Evolutionary conservation across 768 basidiomycete species (phyloP).

Genomic region (Tremella mesenterica): DNA sequence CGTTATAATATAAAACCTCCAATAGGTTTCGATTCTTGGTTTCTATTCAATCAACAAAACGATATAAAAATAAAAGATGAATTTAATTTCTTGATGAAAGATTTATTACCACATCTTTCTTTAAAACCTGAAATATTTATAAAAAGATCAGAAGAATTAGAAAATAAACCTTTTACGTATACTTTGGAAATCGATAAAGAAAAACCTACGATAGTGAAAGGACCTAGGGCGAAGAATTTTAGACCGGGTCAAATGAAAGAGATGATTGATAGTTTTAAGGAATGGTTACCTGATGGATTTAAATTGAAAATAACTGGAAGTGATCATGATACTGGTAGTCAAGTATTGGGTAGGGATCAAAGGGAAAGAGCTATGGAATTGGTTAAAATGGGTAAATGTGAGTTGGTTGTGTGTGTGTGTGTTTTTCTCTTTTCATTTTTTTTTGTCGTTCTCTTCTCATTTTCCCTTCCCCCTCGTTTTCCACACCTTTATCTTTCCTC

Average conservation of each 20-base stretch:
- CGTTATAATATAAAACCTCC: conserved; percentile 75
- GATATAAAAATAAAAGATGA: conserved; percentile 38
- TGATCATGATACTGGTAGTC: conserved; percentile 42
- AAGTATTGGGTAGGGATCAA: conserved; percentile 41
- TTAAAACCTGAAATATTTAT: conserved; percentile 28
- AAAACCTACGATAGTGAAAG: conserved; percentile 11
- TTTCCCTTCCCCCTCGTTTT: too few relatives aligned
- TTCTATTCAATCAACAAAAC: conserved; percentile 33
- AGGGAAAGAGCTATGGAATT: conserved; percentile 36
- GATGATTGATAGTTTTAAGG: conserved; percentile 34
- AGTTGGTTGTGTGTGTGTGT: conserved; percentile 15
- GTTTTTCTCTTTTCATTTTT: too few relatives aligned
- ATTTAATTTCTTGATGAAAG: conserved; percentile 39
- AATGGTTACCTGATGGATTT: conserved; percentile 33
- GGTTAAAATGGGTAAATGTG: conserved; percentile 34
- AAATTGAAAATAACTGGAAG: conserved; percentile 36
- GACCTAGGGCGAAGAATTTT: conserved; percentile 18
- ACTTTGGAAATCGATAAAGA: conserved; percentile 24
- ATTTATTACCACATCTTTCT: conserved; percentile 38
- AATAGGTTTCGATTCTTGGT: conserved; percentile 85
- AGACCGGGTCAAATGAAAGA: conserved; percentile 25
- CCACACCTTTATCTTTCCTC: too few relatives aligned
- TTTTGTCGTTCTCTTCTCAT: too few relatives aligned
- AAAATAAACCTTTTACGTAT: conserved; percentile 27
- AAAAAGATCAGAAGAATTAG: conserved; percentile 19